These are phyloP conservation scores for Aureobasidium sp. DNA, from an alignment of 2,329 filamentous ascomycete genomes.

Conservation along the genomic window DNA sequence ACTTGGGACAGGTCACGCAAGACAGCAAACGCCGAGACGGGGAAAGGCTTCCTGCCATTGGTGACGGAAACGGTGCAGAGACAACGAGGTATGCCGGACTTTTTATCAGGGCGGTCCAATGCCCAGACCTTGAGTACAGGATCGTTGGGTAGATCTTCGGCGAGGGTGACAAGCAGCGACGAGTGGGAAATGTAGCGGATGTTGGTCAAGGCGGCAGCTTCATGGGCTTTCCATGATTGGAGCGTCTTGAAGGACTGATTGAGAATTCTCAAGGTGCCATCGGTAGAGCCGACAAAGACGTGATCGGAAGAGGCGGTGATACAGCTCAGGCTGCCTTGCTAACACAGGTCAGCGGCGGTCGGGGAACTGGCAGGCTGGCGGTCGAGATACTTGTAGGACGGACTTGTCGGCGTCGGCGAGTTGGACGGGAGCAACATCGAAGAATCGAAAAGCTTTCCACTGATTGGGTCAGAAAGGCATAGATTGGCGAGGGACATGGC, in stretches of 20 bases:
- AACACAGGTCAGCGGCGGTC: conserved; percentile 14
- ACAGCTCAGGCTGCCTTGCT: conserved; percentile 64
- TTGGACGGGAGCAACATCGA: conserved; percentile 82
- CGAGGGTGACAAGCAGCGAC: conserved; percentile 74
- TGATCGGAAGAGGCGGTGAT: conserved; percentile 82
- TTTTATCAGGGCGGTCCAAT: conserved; percentile 87
- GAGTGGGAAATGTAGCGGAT: conserved; percentile 90
- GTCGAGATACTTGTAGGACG: conserved; percentile 62
- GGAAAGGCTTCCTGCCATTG: conserved; percentile 87
- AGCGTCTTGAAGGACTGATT: conserved; percentile 81
- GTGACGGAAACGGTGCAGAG: conserved; percentile 78
- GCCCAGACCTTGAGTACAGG: conserved; percentile 97
- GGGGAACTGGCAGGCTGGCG: conserved; percentile 23
- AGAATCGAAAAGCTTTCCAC: conserved; percentile 99
- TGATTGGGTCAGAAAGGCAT: conserved; percentile 33
- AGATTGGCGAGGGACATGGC: not conserved
- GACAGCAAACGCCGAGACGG: conserved; percentile 85
- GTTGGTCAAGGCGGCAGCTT: conserved; percentile 72
- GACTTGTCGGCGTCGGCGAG: conserved; percentile 72
- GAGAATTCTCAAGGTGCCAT: conserved; percentile 82
- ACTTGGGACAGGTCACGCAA: conserved; percentile 86
- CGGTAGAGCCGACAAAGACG: conserved; percentile 77
- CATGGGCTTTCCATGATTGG: conserved; percentile 80
- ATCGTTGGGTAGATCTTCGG: conserved; percentile 81
- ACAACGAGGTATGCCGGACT: conserved; percentile 81